Evolutionary conservation across 1,284 basidiomycete genomes (phyloP), one percentile per base, ranked within the genome.

Genomic region (Vanrija pseudolonga): DNA sequence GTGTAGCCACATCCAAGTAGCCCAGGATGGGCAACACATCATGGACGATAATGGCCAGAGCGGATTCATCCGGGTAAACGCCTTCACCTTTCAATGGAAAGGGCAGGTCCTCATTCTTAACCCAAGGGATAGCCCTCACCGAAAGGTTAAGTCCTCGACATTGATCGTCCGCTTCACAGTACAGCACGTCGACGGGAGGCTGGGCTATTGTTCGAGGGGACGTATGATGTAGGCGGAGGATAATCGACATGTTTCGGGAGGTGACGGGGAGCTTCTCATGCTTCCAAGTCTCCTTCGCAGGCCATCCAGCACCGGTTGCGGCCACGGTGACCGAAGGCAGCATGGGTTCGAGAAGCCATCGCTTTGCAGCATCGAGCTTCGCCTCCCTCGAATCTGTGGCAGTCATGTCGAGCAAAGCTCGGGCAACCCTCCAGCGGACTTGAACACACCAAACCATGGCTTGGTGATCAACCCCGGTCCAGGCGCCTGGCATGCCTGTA

Each of bases 361-460:
- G 24, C 12, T 24, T 39, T 9, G 62, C 64, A 2, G 50, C 39
- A 0, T 20, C 20, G 6, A 67, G 51, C 54, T 62, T 61, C 4
- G 36, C 45, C 0, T 20, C n/a, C 9, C 57, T 47, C 1, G 41
- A 20, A 0, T 17, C 3, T 0, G 19, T 17, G 20, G 62, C 71
- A 3, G 82, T 83, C 45, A 91, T 79, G 59, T 90, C 86, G 6
- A 97, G 77, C 11, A 87, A 82, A 7, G 85, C 84, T 43, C 88
- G 80, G 2, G 94, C 95, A 15, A 98, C 80, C 36, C 85, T 83
- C 85, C 87, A 89, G 26, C 96, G 85, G 17, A 98, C 85, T 75
- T 99, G 96, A 73, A 98, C 90, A 72, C 96, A 98, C 96, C 96
- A 99, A 12, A 98, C 90, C 83, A 98, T 95, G 52, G 91, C 93